These are phyloP conservation scores for Fusarium praegraminearum DNA, from an alignment of 2,329 filamentous ascomycete species.

Conservation along the genomic window DNA sequence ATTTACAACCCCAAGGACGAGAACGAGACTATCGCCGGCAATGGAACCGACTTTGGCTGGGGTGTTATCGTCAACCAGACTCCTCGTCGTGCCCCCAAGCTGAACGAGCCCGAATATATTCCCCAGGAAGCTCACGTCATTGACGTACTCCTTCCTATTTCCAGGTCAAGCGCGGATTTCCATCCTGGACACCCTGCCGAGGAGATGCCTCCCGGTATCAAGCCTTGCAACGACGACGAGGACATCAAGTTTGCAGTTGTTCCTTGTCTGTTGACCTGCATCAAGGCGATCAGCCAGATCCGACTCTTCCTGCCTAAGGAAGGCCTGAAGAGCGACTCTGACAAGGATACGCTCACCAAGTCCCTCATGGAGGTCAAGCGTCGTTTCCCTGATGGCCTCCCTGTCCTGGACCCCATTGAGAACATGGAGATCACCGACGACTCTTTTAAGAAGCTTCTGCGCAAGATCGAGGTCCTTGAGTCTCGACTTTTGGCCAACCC, in stretches of 20 bases:
- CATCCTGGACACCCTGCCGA: constrained; percentile 50
- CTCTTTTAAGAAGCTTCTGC: constrained; percentile 89
- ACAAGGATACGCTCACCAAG: constrained; percentile 75
- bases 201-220: constrained; percentile 72
- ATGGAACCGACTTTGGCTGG: constrained; percentile 85
- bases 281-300: constrained; percentile 86
- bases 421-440: constrained; percentile 96
- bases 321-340: constrained; percentile 70
- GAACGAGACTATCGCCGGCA: constrained; percentile 54
- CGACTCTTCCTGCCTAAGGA: constrained; percentile 87
- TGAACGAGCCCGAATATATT: constrained; percentile 73
- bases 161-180: constrained; percentile 63
- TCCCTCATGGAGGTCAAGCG: constrained; percentile 82
- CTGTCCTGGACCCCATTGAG: constrained; percentile 90
- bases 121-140: constrained; percentile 85
- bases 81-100: constrained; percentile 73
- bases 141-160: constrained; percentile 79
- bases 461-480: constrained; percentile 97
- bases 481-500: constrained; percentile 89
- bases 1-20: constrained; percentile 76
- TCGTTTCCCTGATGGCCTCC: constrained; percentile 92
- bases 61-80: constrained; percentile 85
- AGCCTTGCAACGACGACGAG: constrained; percentile 48
- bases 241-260: constrained; percentile 61
- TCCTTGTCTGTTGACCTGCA: constrained; percentile 85